phyloP scores from a whole-genome alignment of 2,329 filamentous ascomycete genomes.

The Didymella sp. region DNA sequence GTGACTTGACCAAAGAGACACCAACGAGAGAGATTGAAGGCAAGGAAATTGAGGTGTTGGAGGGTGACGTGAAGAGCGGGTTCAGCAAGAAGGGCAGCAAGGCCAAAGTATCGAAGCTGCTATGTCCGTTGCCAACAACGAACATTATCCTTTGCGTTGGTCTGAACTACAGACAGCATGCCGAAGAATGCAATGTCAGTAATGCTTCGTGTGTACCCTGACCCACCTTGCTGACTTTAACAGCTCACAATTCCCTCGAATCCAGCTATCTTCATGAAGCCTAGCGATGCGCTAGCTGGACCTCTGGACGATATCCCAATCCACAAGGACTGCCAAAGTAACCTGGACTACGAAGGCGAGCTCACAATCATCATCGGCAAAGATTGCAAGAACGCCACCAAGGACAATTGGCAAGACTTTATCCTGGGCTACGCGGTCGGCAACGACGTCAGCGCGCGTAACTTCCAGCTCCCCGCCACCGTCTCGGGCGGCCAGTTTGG shows the following conservation, averaged over 20 bases:
- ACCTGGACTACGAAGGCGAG: conserved; percentile 50
- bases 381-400: conserved; percentile 51
- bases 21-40: conserved; percentile 43
- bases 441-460: conserved; percentile 69
- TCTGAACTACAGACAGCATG: conserved; percentile 46
- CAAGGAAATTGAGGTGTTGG: conserved; percentile 37
- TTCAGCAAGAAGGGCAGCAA: conserved; percentile 40
- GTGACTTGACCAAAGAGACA: conserved; percentile 40
- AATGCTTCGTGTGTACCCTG: background rate
- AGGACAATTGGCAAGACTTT: conserved; percentile 64
- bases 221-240: background rate
- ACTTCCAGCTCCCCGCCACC: conserved; percentile 54
- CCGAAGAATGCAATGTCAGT: conserved; percentile 42
- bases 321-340: conserved; percentile 40
- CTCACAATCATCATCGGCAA: conserved; percentile 45
- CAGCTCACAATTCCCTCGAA: conserved; percentile 40
- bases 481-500: conserved; percentile 49
- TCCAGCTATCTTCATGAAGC: conserved; percentile 49
- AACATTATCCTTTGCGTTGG: conserved; percentile 46
- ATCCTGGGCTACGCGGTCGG: conserved; percentile 69
- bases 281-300: conserved; percentile 44
- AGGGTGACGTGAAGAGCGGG: conserved; percentile 38
- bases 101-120: conserved; percentile 40
- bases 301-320: conserved; percentile 42
- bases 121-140: conserved; percentile 38